Evolutionary conservation across 2,329 filamentous ascomycete species (phyloP), one percentile per base, ranked within the genome.

Genomic region (Fusarium setosum): DNA sequence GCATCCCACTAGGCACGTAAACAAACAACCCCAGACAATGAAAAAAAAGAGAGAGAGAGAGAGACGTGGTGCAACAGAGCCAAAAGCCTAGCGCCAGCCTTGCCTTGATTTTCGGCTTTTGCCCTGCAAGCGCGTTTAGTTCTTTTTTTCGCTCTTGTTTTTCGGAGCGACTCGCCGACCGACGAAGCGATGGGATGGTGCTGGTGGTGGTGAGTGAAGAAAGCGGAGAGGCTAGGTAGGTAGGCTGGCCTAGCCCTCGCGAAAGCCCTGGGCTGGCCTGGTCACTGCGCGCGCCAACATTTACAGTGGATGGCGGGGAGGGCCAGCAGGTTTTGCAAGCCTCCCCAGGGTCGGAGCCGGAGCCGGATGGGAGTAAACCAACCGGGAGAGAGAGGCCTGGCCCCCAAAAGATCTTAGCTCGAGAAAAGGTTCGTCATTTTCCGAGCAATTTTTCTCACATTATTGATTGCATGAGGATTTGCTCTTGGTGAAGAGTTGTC

Each of bases 201-300:
- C 20, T 48, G 44, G 31, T 48, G 45, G 45, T 47, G 44, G 45
- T 49, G 45, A 49, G 31, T 49, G 45, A 49, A 12, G 31, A 49
- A 37, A 37, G 45, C 45, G 45, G 31, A 49, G 31, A 34, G 31
- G 45, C 45, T 37, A 49, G 45, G 45, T 35, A 34, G 15, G 32
- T 6, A 6, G 6, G 8, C n/a, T 13, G 37, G 32, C 47, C 21
- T 20, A 26, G 44, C 26, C 42, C 42, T 31, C n/a, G n/a, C n/a
- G n/a, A n/a, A n/a, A 26, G 42, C 15, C 26, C 20, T 5, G 24
- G 15, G 5, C n/a, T 35, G 34, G 18, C 15, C 6, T 45, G 26
- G 42, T 21, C 42, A 45, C 42, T 45, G 26, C 26, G 42, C 42
- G 31, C 18, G 44, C 18, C 44, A 34, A 12, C 11, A 13, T 5